Conservation (phyloP, 2,329 filamentous ascomycete genomes). For the Stagonosporopsis vannaccii region DNA sequence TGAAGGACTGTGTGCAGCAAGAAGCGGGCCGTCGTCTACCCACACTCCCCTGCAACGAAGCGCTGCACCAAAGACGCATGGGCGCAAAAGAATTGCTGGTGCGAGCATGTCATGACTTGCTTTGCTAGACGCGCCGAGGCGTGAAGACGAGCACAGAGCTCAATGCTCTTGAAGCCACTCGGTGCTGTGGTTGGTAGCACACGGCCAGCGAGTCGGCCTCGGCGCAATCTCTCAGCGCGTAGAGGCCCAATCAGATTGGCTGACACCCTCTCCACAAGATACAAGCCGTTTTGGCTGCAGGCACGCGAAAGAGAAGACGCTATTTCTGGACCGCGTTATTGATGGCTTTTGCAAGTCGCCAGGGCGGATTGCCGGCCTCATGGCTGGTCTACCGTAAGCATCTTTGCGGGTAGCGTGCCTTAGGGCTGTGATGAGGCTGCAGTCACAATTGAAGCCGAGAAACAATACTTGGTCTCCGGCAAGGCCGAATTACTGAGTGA, state of each 20-base stretch:
- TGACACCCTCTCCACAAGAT: slow-evolving; percentile 11
- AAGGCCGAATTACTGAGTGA: slow-evolving; percentile 22
- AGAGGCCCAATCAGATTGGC: slow-evolving; percentile 17
- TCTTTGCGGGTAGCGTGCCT: slow-evolving; percentile 27
- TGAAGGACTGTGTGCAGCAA: slow-evolving; percentile 29
- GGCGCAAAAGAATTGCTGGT: slow-evolving; percentile 23
- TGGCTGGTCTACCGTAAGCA: slow-evolving; percentile 17
- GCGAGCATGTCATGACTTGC: slow-evolving; percentile 30
- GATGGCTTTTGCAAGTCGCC: slow-evolving; percentile 6
- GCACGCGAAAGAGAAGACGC: slow-evolving; percentile 28
- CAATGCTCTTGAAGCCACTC: slow-evolving; percentile 32
- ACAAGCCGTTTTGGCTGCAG: slow-evolving; percentile 29
- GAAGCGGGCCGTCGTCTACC: slow-evolving; percentile 28
- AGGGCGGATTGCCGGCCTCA: slow-evolving; percentile 20
- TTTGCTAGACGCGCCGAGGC: slow-evolving; percentile 41
- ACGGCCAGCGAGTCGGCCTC: slow-evolving; percentile 26
- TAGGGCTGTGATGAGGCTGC: slow-evolving; percentile 42
- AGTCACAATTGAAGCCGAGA: slow-evolving; percentile 24
- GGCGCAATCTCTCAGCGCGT: slow-evolving; percentile 21
- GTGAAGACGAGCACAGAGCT: slow-evolving; percentile 30
- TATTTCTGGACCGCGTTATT: slow-evolving; percentile 35
- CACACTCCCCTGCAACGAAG: slow-evolving; percentile 32
- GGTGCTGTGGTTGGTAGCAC: slow-evolving; percentile 45
- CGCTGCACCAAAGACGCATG: slow-evolving; percentile 31
- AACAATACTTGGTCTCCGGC: slow-evolving; percentile 14